Evolutionary conservation across 1,284 basidiomycete species (phyloP), one percentile per base, ranked within the genome.

Genomic region (Bjerkandera adusta): DNA sequence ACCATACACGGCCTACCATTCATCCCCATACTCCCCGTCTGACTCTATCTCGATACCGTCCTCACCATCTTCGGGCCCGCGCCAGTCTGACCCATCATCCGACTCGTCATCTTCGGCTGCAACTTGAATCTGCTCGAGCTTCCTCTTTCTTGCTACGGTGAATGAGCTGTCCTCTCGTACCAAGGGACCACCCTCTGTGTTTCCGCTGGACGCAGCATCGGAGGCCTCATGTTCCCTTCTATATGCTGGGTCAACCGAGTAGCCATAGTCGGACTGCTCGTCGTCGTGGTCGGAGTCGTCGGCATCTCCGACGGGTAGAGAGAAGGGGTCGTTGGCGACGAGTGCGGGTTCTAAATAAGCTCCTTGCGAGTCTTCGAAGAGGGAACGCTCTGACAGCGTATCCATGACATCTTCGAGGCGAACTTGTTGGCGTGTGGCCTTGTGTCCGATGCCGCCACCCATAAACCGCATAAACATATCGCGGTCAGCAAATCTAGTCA

Each of bases 401-500:
- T 15, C 3, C 30, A 43, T 11, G 4, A 40, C 22, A 35, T 48
- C 39, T 8, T 11, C 6, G 25, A 48, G 27, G 10, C 24, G 26
- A 12, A 48, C 39, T 7, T 43, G 15, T 1, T 12, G 10, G 5
- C 34, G 41, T 8, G 36, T 12, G 2, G 15, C 22, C 37, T 47
- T 47, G 36, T 63, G 60, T 5, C 60, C 59, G 13, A 63, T 44
- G 6, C 57, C 62, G 8, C 53, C 50, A n/a, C 61, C 62, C 2
- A 51, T 25, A 36, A 51, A 59, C 1, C 60, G 52, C 48, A 59
- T 62, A 13, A 56, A 43, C 57, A 62, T 64, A 37, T 64, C 61
- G 3, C 57, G 55, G 34, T 64, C 63, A 2, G 58, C 56, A 45
- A 63, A 62, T 8, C 43, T 42, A 35, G 10, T n/a, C 18, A 57